Conservation (phyloP, 805 yeast genomes). For the Suhomyces prunicola region DNA sequence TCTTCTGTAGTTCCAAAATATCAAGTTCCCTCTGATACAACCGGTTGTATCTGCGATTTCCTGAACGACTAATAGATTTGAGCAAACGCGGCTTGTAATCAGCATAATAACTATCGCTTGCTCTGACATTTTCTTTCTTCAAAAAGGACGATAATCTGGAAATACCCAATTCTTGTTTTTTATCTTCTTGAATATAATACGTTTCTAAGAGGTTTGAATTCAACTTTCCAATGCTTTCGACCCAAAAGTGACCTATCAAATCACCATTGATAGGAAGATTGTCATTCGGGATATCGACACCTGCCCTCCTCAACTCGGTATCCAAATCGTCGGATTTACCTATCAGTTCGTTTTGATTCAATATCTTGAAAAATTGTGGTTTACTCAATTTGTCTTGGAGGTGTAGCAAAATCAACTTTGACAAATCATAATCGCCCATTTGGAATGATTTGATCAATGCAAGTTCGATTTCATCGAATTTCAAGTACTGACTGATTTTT, state of each 20-base stretch:
- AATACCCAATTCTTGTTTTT: constrained; percentile 17
- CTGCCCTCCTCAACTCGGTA: constrained; percentile 14
- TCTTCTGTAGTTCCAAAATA: constrained; percentile 30
- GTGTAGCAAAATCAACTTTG: constrained; percentile 53
- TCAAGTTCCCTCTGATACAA: constrained; percentile 28
- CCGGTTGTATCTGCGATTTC: constrained; percentile 17
- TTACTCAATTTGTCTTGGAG: constrained; percentile 53
- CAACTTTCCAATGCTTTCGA: constrained; percentile 24
- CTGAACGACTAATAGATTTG: constrained; percentile 18
- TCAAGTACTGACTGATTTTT: constrained; percentile 57
- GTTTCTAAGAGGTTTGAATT: constrained; percentile 22
- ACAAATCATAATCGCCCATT: constrained; percentile 57
- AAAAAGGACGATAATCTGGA: constrained; percentile 15
- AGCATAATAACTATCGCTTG: constrained; percentile 17
- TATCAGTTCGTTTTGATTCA: constrained; percentile 47
- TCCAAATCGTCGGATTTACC: constrained; percentile 27
- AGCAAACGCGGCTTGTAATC: constrained; percentile 23
- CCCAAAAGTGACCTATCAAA: constrained; percentile 38
- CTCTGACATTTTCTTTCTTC: constrained; percentile 10
- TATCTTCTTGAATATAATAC: constrained; percentile 32
- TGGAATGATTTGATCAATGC: constrained; percentile 69
- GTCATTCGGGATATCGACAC: constrained; percentile 13
- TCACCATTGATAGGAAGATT: constrained; percentile 34
- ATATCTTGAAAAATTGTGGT: constrained; percentile 66
- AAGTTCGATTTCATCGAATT: constrained; percentile 66